phyloP scores from a whole-genome alignment of 2,329 filamentous ascomycete genomes.

The Arthrobotrys sphaeroides region DNA sequence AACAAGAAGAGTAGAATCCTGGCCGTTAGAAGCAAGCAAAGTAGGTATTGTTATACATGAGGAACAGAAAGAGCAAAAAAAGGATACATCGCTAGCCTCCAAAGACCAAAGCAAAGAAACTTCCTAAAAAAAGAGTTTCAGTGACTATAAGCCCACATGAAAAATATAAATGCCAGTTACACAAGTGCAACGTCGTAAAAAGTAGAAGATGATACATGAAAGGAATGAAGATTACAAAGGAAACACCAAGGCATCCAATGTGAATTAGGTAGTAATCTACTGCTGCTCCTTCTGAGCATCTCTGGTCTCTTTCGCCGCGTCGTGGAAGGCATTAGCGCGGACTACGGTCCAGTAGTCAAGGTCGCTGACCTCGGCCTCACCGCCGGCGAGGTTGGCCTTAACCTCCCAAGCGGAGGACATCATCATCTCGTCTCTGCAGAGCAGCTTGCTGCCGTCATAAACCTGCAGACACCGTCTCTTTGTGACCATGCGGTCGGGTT shows the following conservation, averaged over 20 bases:
- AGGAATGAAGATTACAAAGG: slow-evolving; percentile 35
- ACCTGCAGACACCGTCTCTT: slow-evolving; percentile 96
- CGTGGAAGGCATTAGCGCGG: slow-evolving; percentile 83
- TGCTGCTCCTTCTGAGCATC: slow-evolving; percentile 39
- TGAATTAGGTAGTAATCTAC: slow-evolving; percentile 14
- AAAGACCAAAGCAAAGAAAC: slow-evolving; percentile 16
- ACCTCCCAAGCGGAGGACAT: slow-evolving; percentile 94
- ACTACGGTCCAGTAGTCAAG: slow-evolving; percentile 89
- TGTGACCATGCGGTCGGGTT: slow-evolving; percentile 94
- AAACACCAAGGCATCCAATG: slow-evolving; percentile 49
- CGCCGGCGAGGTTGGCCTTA: slow-evolving; percentile 78
- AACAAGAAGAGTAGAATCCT: slow-evolving; percentile 21
- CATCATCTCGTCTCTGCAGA: slow-evolving; percentile 99
- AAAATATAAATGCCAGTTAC: slow-evolving; percentile 25
- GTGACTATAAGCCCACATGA: slow-evolving; percentile 21
- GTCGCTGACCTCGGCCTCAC: slow-evolving; percentile 84
- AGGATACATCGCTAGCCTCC: slow-evolving; percentile 43
- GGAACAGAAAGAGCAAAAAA: slow-evolving; percentile 11
- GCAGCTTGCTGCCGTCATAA: slow-evolving; percentile 84
- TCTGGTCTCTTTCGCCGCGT: slow-evolving; percentile 78
- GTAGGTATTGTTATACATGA: slow-evolving; percentile 36
- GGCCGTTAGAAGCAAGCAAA: slow-evolving; percentile 30
- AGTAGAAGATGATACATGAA: slow-evolving; percentile 49
- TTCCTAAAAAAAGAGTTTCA: slow-evolving; percentile 1
- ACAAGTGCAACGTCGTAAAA: slow-evolving; percentile 43